Evolutionary conservation across 108 stramenopile genomes (phyloP), one percentile per base, ranked within the genome.

Genomic region (Nitzschia sp.): DNA sequence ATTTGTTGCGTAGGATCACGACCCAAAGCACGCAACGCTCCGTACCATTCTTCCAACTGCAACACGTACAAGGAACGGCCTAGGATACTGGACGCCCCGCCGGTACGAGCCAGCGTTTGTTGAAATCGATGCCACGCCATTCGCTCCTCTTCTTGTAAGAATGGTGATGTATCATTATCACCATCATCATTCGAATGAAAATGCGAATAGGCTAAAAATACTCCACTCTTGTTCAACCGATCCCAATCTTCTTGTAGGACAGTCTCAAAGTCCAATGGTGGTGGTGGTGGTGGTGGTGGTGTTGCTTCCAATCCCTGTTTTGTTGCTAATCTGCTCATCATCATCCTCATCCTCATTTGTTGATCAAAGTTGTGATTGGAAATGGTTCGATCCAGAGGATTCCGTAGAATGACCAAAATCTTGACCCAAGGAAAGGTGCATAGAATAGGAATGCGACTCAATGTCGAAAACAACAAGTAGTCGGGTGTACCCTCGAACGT

Each of bases 361-460:
- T 41, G 38, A 9, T 9, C 47, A 83, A 87, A 89, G 44, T 86
- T 80, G 75, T 84, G 87, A 59, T 92, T 83, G 41, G 80, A 81
- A 45, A 54, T 80, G 16, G 84, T 82, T 5, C 91, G 63, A n/a
- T 73, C 85, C 16, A 83, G 76, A 3, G 91, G 91, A 53, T 89
- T 72, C 30, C 91, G 68, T 32, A 92, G 60, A 58, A 88, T 88
- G 35, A 92, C 83, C 28, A 90, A 38, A 25, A 92, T 31, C 44
- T 85, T 85, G 46, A 72, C 75, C 53, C 79, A 74, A 4, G 73
- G 80, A 47, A 53, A 53, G 3, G 73, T 68, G 41, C 73, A 75
- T 17, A 68, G 47, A 6, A 75, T 58, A 44, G 65, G 41, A 0
- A 45, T 67, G 29, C 32, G 3, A 35, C 33, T 33, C 9, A 22